Conservation (phyloP, 208 protist genomes). For the Novymonas esmeraldas region DNA sequence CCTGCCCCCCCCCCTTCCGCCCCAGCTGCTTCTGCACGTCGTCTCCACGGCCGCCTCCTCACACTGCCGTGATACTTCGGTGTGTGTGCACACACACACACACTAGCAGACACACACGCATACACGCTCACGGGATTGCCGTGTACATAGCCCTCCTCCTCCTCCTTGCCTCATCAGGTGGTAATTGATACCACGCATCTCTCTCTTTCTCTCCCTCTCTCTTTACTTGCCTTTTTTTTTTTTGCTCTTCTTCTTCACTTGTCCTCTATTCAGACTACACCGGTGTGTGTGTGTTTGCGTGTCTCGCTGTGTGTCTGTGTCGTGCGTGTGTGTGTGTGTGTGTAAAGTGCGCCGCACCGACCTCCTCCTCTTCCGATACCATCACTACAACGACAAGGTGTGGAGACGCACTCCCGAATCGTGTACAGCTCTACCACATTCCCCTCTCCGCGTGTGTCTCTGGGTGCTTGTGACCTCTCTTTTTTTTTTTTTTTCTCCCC, state of each 20-base stretch:
- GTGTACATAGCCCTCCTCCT: too few species aligned
- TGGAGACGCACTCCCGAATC: too few species aligned
- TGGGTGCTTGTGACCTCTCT: too few species aligned
- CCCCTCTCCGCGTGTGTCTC: not conserved
- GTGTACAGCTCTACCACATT: not conserved
- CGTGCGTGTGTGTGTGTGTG: not conserved
- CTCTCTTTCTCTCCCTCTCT: not conserved
- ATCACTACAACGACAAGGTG: too few species aligned
- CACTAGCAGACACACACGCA: too few species aligned
- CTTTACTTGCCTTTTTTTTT: not conserved
- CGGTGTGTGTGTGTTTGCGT: not conserved
- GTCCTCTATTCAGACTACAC: not conserved
- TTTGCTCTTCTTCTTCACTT: constrained; percentile 1
- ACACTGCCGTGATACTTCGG: too few species aligned
- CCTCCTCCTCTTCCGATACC: too few species aligned
- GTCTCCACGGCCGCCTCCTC: too few species aligned
- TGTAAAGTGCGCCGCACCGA: not conserved
- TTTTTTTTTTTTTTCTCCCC: not conserved
- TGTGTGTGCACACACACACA: too few species aligned
- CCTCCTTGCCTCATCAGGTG: too few species aligned
- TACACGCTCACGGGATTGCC: too few species aligned
- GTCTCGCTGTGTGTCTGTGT: not conserved
- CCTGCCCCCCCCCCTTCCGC: not conserved
- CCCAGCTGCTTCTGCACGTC: too few species aligned
- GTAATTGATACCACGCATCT: not conserved